These are phyloP conservation scores for Agaricus subrufescens DNA, from an alignment of 768 basidiomycete species.

Conservation along the genomic window DNA sequence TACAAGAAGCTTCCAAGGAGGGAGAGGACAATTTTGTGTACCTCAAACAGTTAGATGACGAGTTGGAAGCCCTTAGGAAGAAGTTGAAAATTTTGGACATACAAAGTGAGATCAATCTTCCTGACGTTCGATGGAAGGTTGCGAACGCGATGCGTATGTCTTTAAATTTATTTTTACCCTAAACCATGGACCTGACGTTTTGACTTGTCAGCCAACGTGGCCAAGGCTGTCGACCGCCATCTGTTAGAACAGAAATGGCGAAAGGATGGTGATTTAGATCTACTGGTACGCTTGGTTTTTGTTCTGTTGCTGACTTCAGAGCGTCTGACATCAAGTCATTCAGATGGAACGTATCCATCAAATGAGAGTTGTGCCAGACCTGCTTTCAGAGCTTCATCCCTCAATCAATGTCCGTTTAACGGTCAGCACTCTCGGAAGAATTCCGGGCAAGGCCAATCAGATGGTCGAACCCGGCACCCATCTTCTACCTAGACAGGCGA, in stretches of 20 bases:
- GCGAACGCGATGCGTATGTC: slow-evolving; percentile 72
- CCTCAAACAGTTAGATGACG: slow-evolving; percentile 25
- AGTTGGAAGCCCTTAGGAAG: slow-evolving; percentile 40
- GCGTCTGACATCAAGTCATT: background rate
- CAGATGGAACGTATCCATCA: slow-evolving; percentile 93
- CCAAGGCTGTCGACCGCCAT: slow-evolving; percentile 68
- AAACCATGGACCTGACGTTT: background rate
- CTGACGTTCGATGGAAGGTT: slow-evolving; percentile 74
- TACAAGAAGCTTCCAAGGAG: slow-evolving; percentile 17
- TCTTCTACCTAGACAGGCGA: slow-evolving; percentile 63
- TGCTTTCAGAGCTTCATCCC: slow-evolving; percentile 68
- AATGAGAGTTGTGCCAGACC: slow-evolving; percentile 88
- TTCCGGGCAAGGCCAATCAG: slow-evolving; percentile 28
- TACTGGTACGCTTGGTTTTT: slow-evolving; percentile 55
- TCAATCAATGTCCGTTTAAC: slow-evolving; percentile 70
- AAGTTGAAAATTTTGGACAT: slow-evolving; percentile 63
- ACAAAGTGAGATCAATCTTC: slow-evolving; percentile 82
- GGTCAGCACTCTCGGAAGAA: slow-evolving; percentile 29
- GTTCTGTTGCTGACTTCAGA: background rate
- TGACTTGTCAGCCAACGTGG: slow-evolving; percentile 52
- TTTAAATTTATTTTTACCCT: background rate
- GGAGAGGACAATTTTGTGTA: slow-evolving; percentile 23
- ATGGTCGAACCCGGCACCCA: slow-evolving; percentile 70
- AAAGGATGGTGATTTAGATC: slow-evolving; percentile 76
- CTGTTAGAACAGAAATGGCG: slow-evolving; percentile 84